phyloP scores from a whole-genome alignment of 2,329 filamentous ascomycete species.

The Atkinsonella texensis region DNA sequence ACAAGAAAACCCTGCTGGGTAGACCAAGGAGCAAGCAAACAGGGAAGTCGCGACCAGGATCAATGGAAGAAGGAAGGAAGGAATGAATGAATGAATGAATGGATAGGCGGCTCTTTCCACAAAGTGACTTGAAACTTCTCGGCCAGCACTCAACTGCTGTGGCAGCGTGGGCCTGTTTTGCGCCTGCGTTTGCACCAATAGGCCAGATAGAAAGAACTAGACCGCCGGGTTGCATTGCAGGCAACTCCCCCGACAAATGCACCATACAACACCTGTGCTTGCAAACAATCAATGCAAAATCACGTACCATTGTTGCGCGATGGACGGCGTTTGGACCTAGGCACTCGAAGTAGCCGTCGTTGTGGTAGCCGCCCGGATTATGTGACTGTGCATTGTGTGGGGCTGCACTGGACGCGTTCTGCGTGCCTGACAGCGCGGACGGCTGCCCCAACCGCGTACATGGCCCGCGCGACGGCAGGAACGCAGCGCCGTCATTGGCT shows the following conservation, averaged over 20 bases:
- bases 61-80: constrained; percentile 3
- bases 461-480: background rate
- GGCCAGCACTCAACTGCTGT: background rate
- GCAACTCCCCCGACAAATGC: background rate
- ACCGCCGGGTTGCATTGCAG: background rate
- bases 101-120: constrained; percentile 1
- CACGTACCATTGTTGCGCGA: constrained; percentile 2
- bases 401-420: background rate
- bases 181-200: background rate
- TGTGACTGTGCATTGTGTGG: background rate
- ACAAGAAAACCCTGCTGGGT: background rate
- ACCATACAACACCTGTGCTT: background rate
- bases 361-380: constrained; percentile 1
- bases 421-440: background rate
- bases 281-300: background rate
- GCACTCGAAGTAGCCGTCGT: background rate
- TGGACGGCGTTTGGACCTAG: constrained; percentile 1
- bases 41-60: background rate
- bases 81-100: background rate
- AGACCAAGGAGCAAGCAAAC: background rate
- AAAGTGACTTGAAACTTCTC: background rate
- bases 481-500: constrained; percentile 7
- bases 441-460: background rate
- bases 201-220: background rate
- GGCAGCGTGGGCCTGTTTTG: background rate